Evolutionary conservation across 2,329 filamentous ascomycete species (phyloP).

Genomic region (Aspergillus neoniger): DNA sequence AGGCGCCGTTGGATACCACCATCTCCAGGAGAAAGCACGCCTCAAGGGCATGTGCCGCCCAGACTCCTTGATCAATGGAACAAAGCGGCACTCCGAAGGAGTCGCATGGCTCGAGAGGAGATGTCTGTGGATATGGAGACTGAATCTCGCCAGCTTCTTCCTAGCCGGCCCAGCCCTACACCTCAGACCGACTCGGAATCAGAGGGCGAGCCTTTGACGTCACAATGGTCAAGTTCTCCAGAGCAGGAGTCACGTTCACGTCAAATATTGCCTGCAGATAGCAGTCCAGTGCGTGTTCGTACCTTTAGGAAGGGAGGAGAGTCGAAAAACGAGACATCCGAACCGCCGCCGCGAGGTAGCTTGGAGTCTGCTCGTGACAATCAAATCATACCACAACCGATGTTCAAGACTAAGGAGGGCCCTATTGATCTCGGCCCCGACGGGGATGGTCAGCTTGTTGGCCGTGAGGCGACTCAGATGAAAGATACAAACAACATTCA

Average conservation of each 20-base stretch:
- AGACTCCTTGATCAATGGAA: slow-evolving; percentile 42
- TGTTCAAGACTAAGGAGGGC: neutral
- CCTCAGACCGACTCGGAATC: slow-evolving; percentile 22
- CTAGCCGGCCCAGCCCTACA: slow-evolving; percentile 13
- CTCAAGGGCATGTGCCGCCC: slow-evolving; percentile 39
- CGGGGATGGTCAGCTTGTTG: neutral
- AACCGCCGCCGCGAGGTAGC: neutral
- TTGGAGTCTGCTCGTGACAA: neutral
- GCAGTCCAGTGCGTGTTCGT: slow-evolving; percentile 25
- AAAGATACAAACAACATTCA: neutral
- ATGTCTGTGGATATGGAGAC: neutral
- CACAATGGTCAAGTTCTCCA: slow-evolving; percentile 24
- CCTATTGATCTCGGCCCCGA: too few species aligned
- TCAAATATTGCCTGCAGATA: slow-evolving; percentile 31
- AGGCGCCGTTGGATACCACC: slow-evolving; percentile 44
- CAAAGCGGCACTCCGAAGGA: slow-evolving; percentile 21
- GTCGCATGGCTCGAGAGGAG: neutral
- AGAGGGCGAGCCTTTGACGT: slow-evolving; percentile 13
- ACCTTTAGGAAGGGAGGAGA: neutral
- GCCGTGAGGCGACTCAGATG: neutral
- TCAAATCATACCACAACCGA: neutral
- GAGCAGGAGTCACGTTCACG: slow-evolving; percentile 10
- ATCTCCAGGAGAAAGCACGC: slow-evolving; percentile 27
- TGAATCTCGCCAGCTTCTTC: slow-evolving; percentile 1
- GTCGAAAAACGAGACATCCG: slow-evolving; percentile 1